Evolutionary conservation across 306 rosid species (phyloP), one percentile per base, ranked within the genome.

Genomic region (Pyrus pyrifolia): DNA sequence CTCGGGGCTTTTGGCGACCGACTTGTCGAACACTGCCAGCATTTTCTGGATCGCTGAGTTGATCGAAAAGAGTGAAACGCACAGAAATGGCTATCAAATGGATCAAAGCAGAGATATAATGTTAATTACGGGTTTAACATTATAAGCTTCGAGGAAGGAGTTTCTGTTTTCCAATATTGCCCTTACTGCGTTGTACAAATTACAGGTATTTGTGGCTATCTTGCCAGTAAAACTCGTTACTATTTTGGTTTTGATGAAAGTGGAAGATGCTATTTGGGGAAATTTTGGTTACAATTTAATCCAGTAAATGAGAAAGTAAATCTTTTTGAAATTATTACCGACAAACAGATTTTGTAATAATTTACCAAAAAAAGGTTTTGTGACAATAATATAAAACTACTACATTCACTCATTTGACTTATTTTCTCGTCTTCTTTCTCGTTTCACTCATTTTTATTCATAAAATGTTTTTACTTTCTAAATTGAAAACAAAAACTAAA

Each of bases 21-120:
- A 89, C 80, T 92, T 87, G 70, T 92, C 88, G 80, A 96, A 92
- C 70, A 96, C 93, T 1, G 99, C 99, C 18, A 96, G 49, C 99
- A 96, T 96, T 88, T 86, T 81, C 66, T 22, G 46, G 52, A 76
- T 76, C 73, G 11, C 12, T 27, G n/a, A 71, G 6, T 22, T 27
- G 27, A 76, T 86, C 6, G 19, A 61, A 42, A 9, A 67, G 70
- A 74, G 69, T 73, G 68, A 42, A 73, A 73, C 57, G 33, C 30
- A 71, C 42, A 63, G 44, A 64, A 31, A 22, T 5, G 57, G 7
- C 19, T 40, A 8, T 42, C 45, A 10, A 40, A 40, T 8, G 21
- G 55, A 15, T 15, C 4, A 14, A 14, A 15, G 53, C 53, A 49
- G 8, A 49, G 7, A 49, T 19, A 14, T 0, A 4, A 4, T 22